Evolutionary conservation across 305 asterid species (phyloP), one percentile per base, ranked within the genome.

Genomic region (Rubia occidens): DNA sequence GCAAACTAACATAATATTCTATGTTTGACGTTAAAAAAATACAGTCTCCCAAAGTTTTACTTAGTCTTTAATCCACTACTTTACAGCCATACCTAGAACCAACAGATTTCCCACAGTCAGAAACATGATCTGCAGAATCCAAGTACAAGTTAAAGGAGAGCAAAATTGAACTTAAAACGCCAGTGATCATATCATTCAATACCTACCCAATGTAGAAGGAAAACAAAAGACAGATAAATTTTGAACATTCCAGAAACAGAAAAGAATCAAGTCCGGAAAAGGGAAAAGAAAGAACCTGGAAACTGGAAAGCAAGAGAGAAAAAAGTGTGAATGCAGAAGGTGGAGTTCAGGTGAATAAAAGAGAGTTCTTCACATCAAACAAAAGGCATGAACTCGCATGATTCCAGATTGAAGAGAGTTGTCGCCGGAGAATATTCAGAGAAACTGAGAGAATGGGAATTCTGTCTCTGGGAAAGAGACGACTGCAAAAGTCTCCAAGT

Each of bases 401-500:
- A 53, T 53, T 53, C 55, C 7, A 47, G 54, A 47, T 47, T 47
- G 54, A 13, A 47, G 56, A 51, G 56, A 51, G 20, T 15, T 5
- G 56, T 18, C 17, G 58, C 58, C 58, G 58, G 58, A 14, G 55
- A 49, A 49, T 49, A 49, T 14, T 49, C 55, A 49, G 15, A 0
- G 18, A 47, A 14, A 49, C 55, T n/a, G 6, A 53, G 58, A 21
- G 21, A n/a, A n/a, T 53, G 24, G 24, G 24, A 53, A 53, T 17
- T 53, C 11, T 53, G 24, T 53, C 24, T 17, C 24, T 17, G 58
- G 58, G 58, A 53, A 53, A 53, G 58, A 53, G 58, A 53, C 24
- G 58, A 53, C 58, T 53, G 58, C 58, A 53, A n/a, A 53, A 53
- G 58, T 53, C 58, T 53, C 58, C 58, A n/a, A 53, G 24, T n/a